These are phyloP conservation scores for Manihot esculenta DNA, from an alignment of 441 rosid genomes.

Conservation along the genomic window DNA sequence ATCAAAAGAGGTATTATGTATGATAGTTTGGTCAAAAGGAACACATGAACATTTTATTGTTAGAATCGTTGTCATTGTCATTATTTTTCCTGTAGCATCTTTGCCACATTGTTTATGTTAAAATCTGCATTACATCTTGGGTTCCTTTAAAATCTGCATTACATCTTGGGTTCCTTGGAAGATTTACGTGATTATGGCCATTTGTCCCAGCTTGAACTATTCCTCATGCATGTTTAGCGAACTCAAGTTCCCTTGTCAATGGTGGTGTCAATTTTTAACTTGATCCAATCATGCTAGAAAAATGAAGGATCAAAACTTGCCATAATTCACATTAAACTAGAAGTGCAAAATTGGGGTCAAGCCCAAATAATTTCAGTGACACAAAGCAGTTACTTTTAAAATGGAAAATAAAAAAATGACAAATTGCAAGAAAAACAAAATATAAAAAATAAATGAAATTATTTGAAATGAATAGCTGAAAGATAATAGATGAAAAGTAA, in stretches of 20 bases:
- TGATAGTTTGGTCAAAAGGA: conserved; percentile 20
- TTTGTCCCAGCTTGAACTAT: not conserved
- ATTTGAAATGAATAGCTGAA: too few species aligned
- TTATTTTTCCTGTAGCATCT: conserved; percentile 3
- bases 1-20: conserved; percentile 53
- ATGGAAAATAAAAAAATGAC: too few species aligned
- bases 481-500: too few species aligned
- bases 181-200: not conserved
- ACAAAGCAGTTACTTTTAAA: too few species aligned
- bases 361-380: too few species aligned
- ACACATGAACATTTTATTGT: not conserved
- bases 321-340: not conserved
- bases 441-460: too few species aligned
- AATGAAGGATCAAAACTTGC: too few species aligned
- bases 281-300: not conserved
- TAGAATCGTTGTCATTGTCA: not conserved
- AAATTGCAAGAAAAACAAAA: too few species aligned
- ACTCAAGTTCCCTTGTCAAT: not conserved
- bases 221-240: not conserved
- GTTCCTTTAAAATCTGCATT: conserved; percentile 9
- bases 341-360: too few species aligned
- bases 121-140: conserved; percentile 4
- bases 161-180: conserved; percentile 2
- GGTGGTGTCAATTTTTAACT: not conserved
- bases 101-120: conserved; percentile 8